Percentiles rank a stretch among this genome's conserved stretches.
Conservation (phyloP, 345 rosid genomes). For the Bretschneidera sinensis region DNA sequence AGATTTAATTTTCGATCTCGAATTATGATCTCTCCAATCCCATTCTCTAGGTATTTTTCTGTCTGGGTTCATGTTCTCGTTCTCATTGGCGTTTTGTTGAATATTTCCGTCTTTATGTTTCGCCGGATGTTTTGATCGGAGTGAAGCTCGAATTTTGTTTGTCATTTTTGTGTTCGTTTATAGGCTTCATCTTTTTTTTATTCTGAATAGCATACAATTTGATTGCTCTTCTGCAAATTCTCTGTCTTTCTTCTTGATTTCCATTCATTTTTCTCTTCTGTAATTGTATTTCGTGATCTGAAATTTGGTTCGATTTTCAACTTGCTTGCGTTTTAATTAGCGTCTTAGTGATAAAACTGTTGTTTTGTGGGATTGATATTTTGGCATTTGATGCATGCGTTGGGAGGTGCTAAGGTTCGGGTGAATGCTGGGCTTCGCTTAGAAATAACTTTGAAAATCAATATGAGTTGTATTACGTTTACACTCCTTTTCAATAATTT, state of each 20-base stretch:
- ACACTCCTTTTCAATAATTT: too few species aligned
- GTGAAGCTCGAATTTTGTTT: background rate
- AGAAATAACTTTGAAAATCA: too few species aligned
- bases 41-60: too few species aligned
- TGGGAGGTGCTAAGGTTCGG: background rate
- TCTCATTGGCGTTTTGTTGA: too few species aligned
- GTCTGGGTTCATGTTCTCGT: too few species aligned
- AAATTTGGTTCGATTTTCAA: background rate
- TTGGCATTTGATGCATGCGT: background rate
- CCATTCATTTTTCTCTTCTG: too few species aligned
- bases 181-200: background rate
- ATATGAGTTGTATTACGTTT: too few species aligned
- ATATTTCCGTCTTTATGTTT: background rate
- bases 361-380: background rate
- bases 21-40: background rate
- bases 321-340: background rate
- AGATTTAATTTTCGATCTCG: background rate
- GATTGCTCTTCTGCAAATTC: background rate
- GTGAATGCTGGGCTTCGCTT: too few species aligned
- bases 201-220: background rate
- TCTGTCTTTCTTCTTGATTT: background rate
- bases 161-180: background rate
- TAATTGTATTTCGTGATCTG: background rate
- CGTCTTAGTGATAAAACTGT: background rate
- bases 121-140: background rate